phyloP scores from a whole-genome alignment of 306 rosid species.

The Sphenostylis stenocarpa region DNA sequence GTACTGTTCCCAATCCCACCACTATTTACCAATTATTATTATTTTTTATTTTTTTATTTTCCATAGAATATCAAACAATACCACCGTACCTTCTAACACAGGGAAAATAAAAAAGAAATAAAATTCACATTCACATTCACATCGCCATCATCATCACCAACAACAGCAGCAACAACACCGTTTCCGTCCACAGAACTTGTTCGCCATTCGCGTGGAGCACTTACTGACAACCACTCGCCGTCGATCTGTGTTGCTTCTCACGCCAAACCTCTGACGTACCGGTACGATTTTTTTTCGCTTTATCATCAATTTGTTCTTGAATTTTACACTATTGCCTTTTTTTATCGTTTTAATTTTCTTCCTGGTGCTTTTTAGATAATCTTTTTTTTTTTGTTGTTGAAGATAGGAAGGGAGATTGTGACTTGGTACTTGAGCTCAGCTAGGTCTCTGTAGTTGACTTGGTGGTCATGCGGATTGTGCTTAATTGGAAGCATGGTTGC shows the following conservation, averaged over 20 bases:
- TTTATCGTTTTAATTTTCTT: background rate
- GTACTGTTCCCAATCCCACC: conserved; percentile 41
- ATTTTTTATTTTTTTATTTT: background rate
- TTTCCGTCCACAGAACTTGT: conserved; percentile 36
- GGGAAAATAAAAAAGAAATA: background rate
- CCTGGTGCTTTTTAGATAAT: background rate
- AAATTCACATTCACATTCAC: background rate
- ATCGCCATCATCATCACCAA: conserved; percentile 22
- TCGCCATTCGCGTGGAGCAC: conserved; percentile 27
- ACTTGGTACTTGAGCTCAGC: conserved; percentile 14
- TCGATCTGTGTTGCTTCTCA: conserved; percentile 29
- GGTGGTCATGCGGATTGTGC: conserved; percentile 47
- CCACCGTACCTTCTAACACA: conserved; percentile 4
- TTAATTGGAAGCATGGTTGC: conserved; percentile 55
- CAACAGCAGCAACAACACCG: conserved; percentile 6
- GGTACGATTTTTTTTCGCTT: conserved; percentile 10
- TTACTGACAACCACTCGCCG: conserved; percentile 32
- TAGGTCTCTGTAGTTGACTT: conserved; percentile 32
- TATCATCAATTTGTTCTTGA: conserved; percentile 10
- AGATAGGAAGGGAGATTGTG: conserved; percentile 10
- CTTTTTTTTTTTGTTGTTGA: background rate
- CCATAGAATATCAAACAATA: conserved; percentile 22
- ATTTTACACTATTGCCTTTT: background rate
- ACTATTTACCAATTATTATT: conserved; percentile 13
- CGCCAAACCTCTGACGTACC: conserved; percentile 10